phyloP scores from a whole-genome alignment of 352 stramenopile genomes.

The Phytophthora pluvialis region DNA sequence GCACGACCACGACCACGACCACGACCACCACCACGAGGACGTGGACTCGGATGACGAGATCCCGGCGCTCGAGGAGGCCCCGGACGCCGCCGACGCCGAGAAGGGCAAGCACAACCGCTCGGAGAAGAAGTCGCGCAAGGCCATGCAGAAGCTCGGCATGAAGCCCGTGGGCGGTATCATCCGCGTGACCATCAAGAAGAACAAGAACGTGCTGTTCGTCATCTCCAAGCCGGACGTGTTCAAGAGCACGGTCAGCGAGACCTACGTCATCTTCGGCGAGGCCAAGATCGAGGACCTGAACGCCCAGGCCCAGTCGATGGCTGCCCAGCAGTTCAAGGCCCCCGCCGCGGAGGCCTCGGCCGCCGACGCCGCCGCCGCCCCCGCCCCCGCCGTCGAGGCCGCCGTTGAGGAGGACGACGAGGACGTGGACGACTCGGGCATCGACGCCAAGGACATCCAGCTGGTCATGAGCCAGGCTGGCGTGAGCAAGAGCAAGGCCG shows the following conservation, averaged over 20 bases:
- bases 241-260: slow-evolving; percentile 95
- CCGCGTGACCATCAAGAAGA: slow-evolving; percentile 98
- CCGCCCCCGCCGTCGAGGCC: slow-evolving; percentile 41
- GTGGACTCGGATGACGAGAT: slow-evolving; percentile 86
- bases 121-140: slow-evolving; percentile 99
- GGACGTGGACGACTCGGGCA: slow-evolving; percentile 95
- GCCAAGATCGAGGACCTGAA: slow-evolving; percentile 98
- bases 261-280: slow-evolving; percentile 98
- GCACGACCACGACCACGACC: slow-evolving; percentile 52
- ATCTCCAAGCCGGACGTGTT: slow-evolving; percentile 99
- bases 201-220: slow-evolving; percentile 97
- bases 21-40: slow-evolving; percentile 71
- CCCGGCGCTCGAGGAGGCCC: slow-evolving; percentile 76
- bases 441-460: slow-evolving; percentile 99
- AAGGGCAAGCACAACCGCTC: slow-evolving; percentile 94
- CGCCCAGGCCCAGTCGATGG: slow-evolving; percentile 84
- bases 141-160: slow-evolving; percentile 99
- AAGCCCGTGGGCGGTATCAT: slow-evolving; percentile 96
- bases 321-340: slow-evolving; percentile 94
- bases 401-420: slow-evolving; percentile 84
- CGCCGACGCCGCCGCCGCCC: slow-evolving; percentile 59
- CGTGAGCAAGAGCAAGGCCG: slow-evolving; percentile 95
- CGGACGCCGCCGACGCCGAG: slow-evolving; percentile 69
- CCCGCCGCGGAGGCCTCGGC: slow-evolving; percentile 59
- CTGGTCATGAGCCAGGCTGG: slow-evolving; percentile 96